phyloP scores from a whole-genome alignment of 352 stramenopile species.

The Phytophthora cactorum region DNA sequence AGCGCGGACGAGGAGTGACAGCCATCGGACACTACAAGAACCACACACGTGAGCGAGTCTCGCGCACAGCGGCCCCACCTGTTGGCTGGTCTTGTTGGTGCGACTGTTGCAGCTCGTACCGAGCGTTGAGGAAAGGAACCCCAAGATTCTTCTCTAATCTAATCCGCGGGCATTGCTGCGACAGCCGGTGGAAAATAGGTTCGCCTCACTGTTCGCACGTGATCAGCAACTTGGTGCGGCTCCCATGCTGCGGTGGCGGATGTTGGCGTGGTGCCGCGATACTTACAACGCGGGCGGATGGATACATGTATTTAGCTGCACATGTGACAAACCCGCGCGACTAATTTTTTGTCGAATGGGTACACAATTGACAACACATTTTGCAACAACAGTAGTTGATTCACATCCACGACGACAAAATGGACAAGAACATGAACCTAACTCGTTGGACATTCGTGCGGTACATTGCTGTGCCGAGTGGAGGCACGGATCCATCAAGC shows the following conservation, averaged over 20 bases:
- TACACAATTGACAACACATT: not conserved
- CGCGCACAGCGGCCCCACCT: no score
- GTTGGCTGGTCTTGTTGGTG: no score
- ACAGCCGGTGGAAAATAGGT: not conserved
- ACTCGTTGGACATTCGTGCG: not conserved
- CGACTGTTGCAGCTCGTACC: no score
- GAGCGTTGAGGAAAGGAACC: not conserved
- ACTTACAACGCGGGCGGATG: not conserved
- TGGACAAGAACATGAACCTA: constrained; percentile 2
- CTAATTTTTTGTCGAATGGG: not conserved
- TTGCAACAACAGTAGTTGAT: not conserved
- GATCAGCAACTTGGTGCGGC: not conserved
- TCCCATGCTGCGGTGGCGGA: no score
- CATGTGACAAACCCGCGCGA: not conserved
- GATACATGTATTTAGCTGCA: not conserved
- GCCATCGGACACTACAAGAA: not conserved
- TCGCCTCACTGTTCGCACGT: not conserved
- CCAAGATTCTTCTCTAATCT: not conserved
- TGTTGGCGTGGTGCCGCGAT: not conserved
- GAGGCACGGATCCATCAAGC: no score
- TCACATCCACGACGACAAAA: not conserved
- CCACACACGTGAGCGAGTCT: not conserved
- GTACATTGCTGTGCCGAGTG: no score
- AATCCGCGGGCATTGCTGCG: not conserved
- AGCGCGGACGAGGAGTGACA: not conserved